Evolutionary conservation across 345 rosid species (phyloP), one percentile per base, ranked within the genome.

Genomic region (Euphorbia lathyris): DNA sequence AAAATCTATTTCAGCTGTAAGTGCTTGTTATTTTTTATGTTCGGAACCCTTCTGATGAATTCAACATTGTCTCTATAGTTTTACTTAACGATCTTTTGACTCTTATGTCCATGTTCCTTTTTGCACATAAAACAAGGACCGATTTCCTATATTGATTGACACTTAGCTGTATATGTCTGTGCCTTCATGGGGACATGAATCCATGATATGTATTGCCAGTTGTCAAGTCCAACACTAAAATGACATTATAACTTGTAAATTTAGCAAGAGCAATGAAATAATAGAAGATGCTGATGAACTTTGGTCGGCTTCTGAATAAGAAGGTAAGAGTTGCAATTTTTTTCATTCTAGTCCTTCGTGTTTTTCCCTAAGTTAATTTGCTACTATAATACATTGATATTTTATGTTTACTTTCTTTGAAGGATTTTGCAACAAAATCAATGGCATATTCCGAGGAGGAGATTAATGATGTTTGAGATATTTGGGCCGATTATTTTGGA

Each of bases 1-100:
- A 67, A 95, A 90, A 83, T 92, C 99, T 60, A 90, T 92, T 81
- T 80, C 91, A 62, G 98, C 87, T 62, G 99, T 95, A 86, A 87
- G 97, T 87, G 63, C 47, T 53, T 69, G 65, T 40, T 42, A 67
- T 53, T 26, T 42, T 61, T 52, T 22, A 25, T 65, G 17, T 48
- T 58, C 38, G 27, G 12, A 34, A 61, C 25, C 65, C 20, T 36
- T 61, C 38, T 32, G 9, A 20, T 45, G 11, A 58, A 5, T 61
- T 62, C 57, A 43, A 8, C 20, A 17, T 63, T 22, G 17, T 65
- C 40, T 65, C 40, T 23, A 32, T 74, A 27, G 10, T 25, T 67
- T 42, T 45, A 50, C 19, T 19, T 48, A 20, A 26, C n/a, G 7
- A 47, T 63, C 70, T 69, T 63, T 67, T 63, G 64, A 45, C 51